phyloP scores from a whole-genome alignment of 257 asterid species.

The Ballota nigra region DNA sequence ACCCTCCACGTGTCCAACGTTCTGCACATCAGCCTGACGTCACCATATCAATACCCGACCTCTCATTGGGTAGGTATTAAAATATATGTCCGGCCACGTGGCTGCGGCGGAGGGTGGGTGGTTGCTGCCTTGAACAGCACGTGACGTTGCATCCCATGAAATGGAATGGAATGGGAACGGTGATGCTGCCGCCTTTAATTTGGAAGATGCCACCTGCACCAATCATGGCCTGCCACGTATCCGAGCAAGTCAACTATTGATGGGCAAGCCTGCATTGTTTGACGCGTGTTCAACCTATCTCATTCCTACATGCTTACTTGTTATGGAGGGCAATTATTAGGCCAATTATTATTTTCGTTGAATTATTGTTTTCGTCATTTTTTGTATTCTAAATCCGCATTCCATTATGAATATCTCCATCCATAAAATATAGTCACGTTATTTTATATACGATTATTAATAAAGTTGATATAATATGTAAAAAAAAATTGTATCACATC shows the following conservation, averaged over 20 bases:
- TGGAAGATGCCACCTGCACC: slow-evolving; percentile 25
- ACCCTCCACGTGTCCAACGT: slow-evolving; percentile 32
- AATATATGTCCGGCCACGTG: slow-evolving; percentile 22
- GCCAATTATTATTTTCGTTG: background rate
- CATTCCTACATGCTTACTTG: background rate
- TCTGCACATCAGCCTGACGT: slow-evolving; percentile 12
- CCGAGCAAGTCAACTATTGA: slow-evolving; percentile 8
- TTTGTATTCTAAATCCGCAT: background rate
- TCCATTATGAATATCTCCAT: background rate
- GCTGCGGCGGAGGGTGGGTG: background rate
- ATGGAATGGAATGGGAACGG: background rate
- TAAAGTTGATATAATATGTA: too few relatives aligned
- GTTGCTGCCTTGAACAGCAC: slow-evolving; percentile 21
- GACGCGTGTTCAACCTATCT: slow-evolving; percentile 21
- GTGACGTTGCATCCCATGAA: slow-evolving; percentile 19
- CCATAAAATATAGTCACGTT: too few relatives aligned
- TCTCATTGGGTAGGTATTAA: slow-evolving; percentile 20
- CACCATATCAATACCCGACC: slow-evolving; percentile 18
- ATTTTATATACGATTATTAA: too few relatives aligned
- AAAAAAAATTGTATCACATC: too few relatives aligned
- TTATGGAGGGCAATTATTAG: slow-evolving; percentile 7
- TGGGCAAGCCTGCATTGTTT: background rate
- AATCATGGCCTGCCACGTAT: slow-evolving; percentile 27
- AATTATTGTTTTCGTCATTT: background rate
- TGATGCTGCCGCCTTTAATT: slow-evolving; percentile 32